Evolutionary conservation across 805 yeast species (phyloP).

Genomic region (Candida tammaniensis): DNA sequence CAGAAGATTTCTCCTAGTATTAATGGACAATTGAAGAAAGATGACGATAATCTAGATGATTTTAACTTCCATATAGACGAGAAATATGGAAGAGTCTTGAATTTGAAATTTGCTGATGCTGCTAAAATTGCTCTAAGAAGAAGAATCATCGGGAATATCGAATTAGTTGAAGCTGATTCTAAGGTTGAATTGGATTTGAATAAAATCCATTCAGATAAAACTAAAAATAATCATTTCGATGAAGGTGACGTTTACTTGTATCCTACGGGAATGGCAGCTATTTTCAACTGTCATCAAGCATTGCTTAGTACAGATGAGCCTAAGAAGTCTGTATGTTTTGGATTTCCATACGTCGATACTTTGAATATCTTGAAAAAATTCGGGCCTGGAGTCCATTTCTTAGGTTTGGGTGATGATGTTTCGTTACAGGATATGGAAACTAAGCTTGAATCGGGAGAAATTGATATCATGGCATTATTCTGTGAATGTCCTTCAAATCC

Average conservation of each 20-base stretch:
- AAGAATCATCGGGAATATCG: conserved; percentile 67
- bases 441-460: conserved; percentile 53
- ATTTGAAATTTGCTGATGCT: conserved; percentile 67
- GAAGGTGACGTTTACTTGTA: conserved; percentile 76
- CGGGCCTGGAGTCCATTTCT: conserved; percentile 87
- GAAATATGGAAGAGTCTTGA: conserved; percentile 86
- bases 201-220: conserved; percentile 4
- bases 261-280: conserved; percentile 92
- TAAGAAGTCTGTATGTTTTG: conserved; percentile 83
- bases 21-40: conserved; percentile 16
- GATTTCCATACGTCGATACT: conserved; percentile 95
- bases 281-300: conserved; percentile 75
- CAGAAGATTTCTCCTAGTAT: conserved; percentile 14
- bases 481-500: conserved; percentile 97
- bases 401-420: conserved; percentile 77
- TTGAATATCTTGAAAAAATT: conserved; percentile 80
- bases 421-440: conserved; percentile 64
- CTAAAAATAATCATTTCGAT: conserved; percentile 25
- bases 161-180: background rate
- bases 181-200: conserved; percentile 5
- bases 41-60: conserved; percentile 25
- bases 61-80: conserved; percentile 71
- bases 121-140: conserved; percentile 74
- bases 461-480: conserved; percentile 67
- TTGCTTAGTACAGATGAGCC: conserved; percentile 31